phyloP scores from a whole-genome alignment of 257 asterid species.

The Primulina tabacum region DNA sequence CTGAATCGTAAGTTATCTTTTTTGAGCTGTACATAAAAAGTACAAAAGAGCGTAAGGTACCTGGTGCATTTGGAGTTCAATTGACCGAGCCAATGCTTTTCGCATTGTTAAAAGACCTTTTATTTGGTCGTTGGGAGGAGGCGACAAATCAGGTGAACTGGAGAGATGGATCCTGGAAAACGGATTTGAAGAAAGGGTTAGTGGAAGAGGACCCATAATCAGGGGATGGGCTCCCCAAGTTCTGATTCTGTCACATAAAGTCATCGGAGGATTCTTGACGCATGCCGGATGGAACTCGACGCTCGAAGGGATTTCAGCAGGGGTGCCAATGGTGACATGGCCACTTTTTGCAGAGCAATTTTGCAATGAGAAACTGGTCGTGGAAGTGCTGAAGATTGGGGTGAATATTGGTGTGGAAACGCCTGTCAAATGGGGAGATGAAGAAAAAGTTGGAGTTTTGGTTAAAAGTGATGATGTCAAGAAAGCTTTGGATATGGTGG shows the following conservation, averaged over 20 bases:
- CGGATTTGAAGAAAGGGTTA: constrained; percentile 18
- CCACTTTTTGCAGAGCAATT: constrained; percentile 45
- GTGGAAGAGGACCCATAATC: constrained; percentile 20
- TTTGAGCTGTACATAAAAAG: constrained; percentile 1
- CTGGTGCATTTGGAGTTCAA: constrained; percentile 93
- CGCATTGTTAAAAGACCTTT: no score
- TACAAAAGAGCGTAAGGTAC: constrained; percentile 31
- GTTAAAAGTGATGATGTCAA: background rate
- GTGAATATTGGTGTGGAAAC: background rate
- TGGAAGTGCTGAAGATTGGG: background rate
- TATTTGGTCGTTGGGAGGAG: constrained; percentile 16
- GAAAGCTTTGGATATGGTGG: background rate
- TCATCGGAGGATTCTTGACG: constrained; percentile 17
- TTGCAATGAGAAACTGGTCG: constrained; percentile 28
- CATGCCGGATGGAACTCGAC: constrained; percentile 36
- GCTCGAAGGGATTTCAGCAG: constrained; percentile 21
- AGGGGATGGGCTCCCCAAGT: constrained; percentile 35
- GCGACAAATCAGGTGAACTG: constrained; percentile 16
- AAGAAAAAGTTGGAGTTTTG: background rate
- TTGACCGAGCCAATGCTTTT: no score
- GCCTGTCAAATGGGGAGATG: background rate
- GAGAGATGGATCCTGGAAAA: constrained; percentile 10
- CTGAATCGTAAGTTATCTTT: constrained; percentile 15
- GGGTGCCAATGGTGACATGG: constrained; percentile 30
- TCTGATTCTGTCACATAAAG: constrained; percentile 25